These are phyloP conservation scores for Ephemerocybe angulata DNA, from an alignment of 768 basidiomycete genomes.

Conservation along the genomic window DNA sequence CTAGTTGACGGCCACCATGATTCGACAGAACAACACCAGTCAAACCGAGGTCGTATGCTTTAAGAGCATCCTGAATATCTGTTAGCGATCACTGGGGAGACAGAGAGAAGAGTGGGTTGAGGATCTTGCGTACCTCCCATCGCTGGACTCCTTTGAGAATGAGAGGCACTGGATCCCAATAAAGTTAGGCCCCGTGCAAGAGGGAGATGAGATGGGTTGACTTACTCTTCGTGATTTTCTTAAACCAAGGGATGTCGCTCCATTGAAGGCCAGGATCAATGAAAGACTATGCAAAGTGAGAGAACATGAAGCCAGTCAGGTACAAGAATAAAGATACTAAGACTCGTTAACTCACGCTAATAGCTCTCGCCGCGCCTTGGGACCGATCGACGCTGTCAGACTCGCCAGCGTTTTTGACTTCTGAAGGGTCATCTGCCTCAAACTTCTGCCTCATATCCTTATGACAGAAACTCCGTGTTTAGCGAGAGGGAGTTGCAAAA, in stretches of 20 bases:
- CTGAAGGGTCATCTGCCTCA: constrained; percentile 69
- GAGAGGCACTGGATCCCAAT: constrained; percentile 66
- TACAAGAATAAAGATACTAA: neutral
- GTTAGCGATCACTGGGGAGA: neutral
- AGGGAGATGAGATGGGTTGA: constrained; percentile 33
- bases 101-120: neutral
- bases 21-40: constrained; percentile 84
- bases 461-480: neutral
- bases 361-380: constrained; percentile 92
- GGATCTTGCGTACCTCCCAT: constrained; percentile 74
- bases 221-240: constrained; percentile 65
- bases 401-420: constrained; percentile 50
- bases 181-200: neutral
- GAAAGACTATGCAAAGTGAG: constrained; percentile 59
- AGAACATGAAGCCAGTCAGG: no score
- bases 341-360: constrained; percentile 54
- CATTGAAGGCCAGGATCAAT: constrained; percentile 90
- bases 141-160: constrained; percentile 88
- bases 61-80: constrained; percentile 61
- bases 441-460: constrained; percentile 97
- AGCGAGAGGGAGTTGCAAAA: neutral
- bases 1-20: constrained; percentile 76
- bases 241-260: constrained; percentile 82
- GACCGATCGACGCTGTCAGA: constrained; percentile 65
- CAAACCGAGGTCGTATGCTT: constrained; percentile 74